Evolutionary conservation across 352 stramenopile species (phyloP), one percentile per base, ranked within the genome.

Genomic region (Pythium scleroteichum): DNA sequence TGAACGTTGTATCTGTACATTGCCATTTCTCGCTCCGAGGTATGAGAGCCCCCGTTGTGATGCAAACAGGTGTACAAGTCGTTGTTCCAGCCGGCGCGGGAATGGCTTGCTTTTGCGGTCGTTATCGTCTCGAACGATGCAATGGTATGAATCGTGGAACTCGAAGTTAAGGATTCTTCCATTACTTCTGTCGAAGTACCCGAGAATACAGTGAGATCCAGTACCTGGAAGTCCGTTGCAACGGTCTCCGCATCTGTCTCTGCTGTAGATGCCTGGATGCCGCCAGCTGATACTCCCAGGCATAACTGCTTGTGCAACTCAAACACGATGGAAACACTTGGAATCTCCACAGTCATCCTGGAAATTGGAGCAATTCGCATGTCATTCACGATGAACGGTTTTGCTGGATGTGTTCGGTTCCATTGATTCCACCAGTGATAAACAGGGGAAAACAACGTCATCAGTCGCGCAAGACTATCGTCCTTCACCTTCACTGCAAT

Each of bases 371-470:
- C 81, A 62, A 94, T 80, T 14, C 72, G 76, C 54, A 82, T 60
- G 58, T 84, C 69, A 26, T 83, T 72, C 13, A 68, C 42, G 5
- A 74, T 39, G 33, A 84, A 46, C 20, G 71, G 45, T 52, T 88
- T 90, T 47, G 73, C 85, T 4, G 85, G 85, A 53, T 92, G 83
- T 16, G 64, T 85, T 24, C 78, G 40, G 62, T 85, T 90, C 86
- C 86, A 95, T 41, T 84, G 73, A 33, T 89, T 89, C 82, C 85
- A 95, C 86, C 86, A 95, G 42, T 87, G 63, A 59, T 90, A 94
- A 10, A 95, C 72, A 22, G 86, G 86, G 6, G 79, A 75, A 53
- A 92, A 78, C 2, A 95, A 64, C 47, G 71, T 85, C 78, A 92
- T 93, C 84, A 84, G 90, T 53, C 76, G 74, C 10, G 85, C 73